A percentile compares a stretch with the other conserved stretches of the same genome.
Evolutionary conservation across 192 early-diverging fungal species (phyloP).

Genomic region (Backusella circina): DNA sequence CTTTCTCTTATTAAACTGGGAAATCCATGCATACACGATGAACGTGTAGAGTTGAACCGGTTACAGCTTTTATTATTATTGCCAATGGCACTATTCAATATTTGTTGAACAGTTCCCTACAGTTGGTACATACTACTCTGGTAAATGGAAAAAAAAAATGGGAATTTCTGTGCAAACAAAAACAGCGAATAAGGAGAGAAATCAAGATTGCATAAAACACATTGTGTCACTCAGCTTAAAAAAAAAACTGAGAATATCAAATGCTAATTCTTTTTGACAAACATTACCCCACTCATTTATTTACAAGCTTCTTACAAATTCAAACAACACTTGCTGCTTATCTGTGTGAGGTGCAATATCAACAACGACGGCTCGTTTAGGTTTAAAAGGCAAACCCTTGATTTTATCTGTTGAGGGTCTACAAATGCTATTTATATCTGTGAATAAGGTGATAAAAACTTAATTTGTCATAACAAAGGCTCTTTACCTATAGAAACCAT

Average conservation of each 20-base stretch:
- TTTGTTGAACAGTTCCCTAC: not conserved
- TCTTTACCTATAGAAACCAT: slow-evolving; percentile 63
- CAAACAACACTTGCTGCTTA: slow-evolving; percentile 64
- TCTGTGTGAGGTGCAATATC: slow-evolving; percentile 78
- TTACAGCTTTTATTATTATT: not conserved
- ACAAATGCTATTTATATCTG: slow-evolving; percentile 50
- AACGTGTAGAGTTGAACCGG: not conserved
- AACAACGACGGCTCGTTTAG: slow-evolving; percentile 50
- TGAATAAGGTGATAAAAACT: not conserved
- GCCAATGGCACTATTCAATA: not conserved
- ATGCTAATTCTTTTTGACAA: not conserved
- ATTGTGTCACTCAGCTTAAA: not conserved
- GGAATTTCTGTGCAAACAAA: not conserved
- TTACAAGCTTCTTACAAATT: slow-evolving; percentile 39
- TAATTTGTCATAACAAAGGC: not conserved
- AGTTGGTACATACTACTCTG: not conserved
- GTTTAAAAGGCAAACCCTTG: slow-evolving; percentile 55
- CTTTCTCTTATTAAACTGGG: not conserved
- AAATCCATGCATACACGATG: not conserved
- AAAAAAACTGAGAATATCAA: not conserved
- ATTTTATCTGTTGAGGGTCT: slow-evolving; percentile 61
- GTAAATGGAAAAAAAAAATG: not conserved
- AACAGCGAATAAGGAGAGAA: not conserved
- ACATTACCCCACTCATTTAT: not conserved
- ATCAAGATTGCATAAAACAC: not conserved